Base-by-base conservation (phyloP, 768 basidiomycete species). In the Pisolithus marmoratus region DNA sequence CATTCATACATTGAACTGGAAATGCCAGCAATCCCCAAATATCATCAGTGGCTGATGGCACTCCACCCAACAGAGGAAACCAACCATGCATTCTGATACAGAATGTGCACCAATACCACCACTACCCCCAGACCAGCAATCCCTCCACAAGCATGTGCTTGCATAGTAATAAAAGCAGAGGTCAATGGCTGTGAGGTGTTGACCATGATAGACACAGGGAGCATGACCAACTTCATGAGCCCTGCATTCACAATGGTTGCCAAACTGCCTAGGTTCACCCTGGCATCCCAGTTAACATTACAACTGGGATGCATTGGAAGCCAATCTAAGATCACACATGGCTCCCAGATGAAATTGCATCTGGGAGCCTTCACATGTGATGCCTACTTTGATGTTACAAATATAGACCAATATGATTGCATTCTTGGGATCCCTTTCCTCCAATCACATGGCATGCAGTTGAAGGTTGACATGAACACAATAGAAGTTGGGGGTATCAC, bases 351-450 rank as follows among this genome's bases (percentile, higher is more conserved):
- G 2, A 9, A 48, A 0, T 23, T 70, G 0, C 4, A 8, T 2
- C 23, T 65, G 3, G 55, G 53, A 8, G 37, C 46, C 0, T 26
- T 60, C 2, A 42, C 51, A 0, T 26, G 15, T 2, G 22, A 27
- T 1, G 34, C 49, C 26, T 71, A 72, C 34, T 53, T 72, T 2
- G 66, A 74, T 48, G 38, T 74, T 4, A 62, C 58, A 0, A 74
- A 74, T 37, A 57, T 74, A 11, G 68, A 72, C 46, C 53, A 52
- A 4, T 74, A 73, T 49, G 67, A 73, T 29, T 51, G 64, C 45
- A 64, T 75, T 1, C 56, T 75, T 1, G 70, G 73, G 0, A 69
- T 63, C 3, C 67, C 67, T 2, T 73, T 71, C 43, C 66, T 73
- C 9, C 6, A 26, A 15, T 4, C 8, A 8, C 9, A 38, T 37